These are phyloP conservation scores for Aspergillus sclerotialis DNA, from an alignment of 2,329 filamentous ascomycete species.

Conservation along the genomic window DNA sequence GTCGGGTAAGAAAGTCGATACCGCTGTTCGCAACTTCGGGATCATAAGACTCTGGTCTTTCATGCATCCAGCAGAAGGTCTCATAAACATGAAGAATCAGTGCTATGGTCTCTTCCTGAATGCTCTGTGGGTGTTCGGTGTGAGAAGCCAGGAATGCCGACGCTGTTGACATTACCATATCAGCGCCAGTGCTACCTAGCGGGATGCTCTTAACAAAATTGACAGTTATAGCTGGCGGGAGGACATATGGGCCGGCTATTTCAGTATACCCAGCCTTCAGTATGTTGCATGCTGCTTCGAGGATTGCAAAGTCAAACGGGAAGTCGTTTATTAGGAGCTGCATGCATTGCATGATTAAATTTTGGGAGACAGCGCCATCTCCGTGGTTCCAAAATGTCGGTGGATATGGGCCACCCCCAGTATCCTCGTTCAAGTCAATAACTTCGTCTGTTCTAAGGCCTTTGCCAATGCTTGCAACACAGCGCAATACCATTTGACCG, in stretches of 20 bases:
- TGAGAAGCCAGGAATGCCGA: constrained; percentile 41
- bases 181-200: constrained; percentile 31
- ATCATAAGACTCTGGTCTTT: constrained; percentile 28
- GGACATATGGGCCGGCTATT: constrained; percentile 36
- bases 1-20: constrained; percentile 38
- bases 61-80: constrained; percentile 30
- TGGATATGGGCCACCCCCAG: constrained; percentile 20
- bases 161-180: constrained; percentile 39
- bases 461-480: constrained; percentile 35
- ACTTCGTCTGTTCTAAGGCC: constrained; percentile 33
- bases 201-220: constrained; percentile 36
- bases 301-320: constrained; percentile 33
- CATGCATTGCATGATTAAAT: constrained; percentile 34
- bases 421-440: constrained; percentile 23
- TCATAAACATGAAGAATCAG: constrained; percentile 34
- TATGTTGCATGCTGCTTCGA: constrained; percentile 40
- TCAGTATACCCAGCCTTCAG: constrained; percentile 42
- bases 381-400: constrained; percentile 33
- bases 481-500: constrained; percentile 31
- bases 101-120: constrained; percentile 26
- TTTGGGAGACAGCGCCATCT: constrained; percentile 23
- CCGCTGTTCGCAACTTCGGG: constrained; percentile 38
- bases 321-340: constrained; percentile 34
- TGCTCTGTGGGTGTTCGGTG: constrained; percentile 24
- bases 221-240: constrained; percentile 34